Evolutionary conservation across 73 alveolate genomes (phyloP).

Genomic region (Tetrahymena elliotti): DNA sequence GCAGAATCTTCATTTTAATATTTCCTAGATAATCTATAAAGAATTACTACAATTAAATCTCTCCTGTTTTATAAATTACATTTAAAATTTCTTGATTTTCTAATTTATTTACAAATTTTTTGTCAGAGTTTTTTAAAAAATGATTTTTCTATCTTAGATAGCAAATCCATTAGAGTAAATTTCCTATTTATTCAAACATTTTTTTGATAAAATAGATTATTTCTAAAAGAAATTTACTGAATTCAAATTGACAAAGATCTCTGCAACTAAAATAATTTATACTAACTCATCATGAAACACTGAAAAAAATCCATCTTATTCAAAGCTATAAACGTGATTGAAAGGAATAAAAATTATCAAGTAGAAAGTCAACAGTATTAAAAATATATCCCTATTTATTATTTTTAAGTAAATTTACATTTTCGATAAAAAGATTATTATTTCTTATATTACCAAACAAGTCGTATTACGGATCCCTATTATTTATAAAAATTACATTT

Average conservation of each 20-base stretch:
- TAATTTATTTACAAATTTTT: neutral
- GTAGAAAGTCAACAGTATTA: neutral
- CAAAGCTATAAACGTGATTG: neutral
- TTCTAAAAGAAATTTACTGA: neutral
- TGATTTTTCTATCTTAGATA: neutral
- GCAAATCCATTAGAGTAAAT: neutral
- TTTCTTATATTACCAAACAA: neutral
- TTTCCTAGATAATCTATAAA: neutral
- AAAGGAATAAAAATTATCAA: neutral
- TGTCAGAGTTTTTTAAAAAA: neutral
- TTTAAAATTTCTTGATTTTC: neutral
- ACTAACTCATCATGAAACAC: neutral
- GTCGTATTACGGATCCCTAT: neutral
- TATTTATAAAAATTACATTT: neutral
- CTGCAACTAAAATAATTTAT: neutral
- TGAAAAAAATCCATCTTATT: neutral
- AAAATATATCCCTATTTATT: neutral
- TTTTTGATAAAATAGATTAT: neutral
- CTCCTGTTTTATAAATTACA: neutral
- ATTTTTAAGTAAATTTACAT: neutral
- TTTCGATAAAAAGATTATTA: neutral
- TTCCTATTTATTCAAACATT: neutral
- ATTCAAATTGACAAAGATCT: neutral
- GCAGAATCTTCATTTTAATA: neutral
- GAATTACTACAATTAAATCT: neutral